Evolutionary conservation across 352 stramenopile genomes (phyloP).

Genomic region (Synura sp.): DNA sequence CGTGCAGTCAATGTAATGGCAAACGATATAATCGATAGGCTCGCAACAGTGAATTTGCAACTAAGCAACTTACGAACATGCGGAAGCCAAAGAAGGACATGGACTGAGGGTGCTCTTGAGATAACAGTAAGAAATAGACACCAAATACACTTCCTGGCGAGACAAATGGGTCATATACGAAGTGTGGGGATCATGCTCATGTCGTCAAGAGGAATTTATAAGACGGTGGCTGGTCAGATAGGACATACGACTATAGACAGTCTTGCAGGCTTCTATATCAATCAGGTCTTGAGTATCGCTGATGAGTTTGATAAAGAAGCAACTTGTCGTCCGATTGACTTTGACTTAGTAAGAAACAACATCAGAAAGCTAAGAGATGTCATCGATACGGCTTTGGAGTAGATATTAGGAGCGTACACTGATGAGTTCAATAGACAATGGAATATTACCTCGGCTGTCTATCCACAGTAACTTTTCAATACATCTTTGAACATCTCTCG

Average conservation of each 20-base stretch:
- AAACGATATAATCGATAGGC: conserved; percentile 18
- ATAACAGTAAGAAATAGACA: conserved; percentile 10
- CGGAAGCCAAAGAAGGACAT: conserved; percentile 16
- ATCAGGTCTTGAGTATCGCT: conserved; percentile 16
- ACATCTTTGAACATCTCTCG: conserved; percentile 1
- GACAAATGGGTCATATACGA: conserved; percentile 18
- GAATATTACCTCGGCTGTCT: not conserved
- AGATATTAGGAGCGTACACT: not conserved
- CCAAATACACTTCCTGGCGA: conserved; percentile 21
- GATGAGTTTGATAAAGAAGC: conserved; percentile 31
- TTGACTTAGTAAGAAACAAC: not conserved
- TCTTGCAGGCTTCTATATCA: conserved; percentile 17
- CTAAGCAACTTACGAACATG: conserved; percentile 18
- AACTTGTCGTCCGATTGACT: conserved; percentile 26
- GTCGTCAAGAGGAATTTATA: conserved; percentile 7
- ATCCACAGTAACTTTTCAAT: not conserved
- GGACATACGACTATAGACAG: conserved; percentile 29
- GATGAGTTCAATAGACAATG: conserved; percentile 19
- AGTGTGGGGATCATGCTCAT: conserved; percentile 14
- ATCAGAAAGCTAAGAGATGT: not conserved
- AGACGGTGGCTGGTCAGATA: conserved; percentile 27
- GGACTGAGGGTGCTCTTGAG: conserved; percentile 25
- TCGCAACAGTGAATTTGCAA: conserved; percentile 22
- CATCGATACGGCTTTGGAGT: not conserved
- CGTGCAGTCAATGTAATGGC: conserved; percentile 28